Percentiles rank a stretch among this genome's conserved stretches.
phyloP scores from a whole-genome alignment of 164 flowering plant species.

The Houttuynia cordata region DNA sequence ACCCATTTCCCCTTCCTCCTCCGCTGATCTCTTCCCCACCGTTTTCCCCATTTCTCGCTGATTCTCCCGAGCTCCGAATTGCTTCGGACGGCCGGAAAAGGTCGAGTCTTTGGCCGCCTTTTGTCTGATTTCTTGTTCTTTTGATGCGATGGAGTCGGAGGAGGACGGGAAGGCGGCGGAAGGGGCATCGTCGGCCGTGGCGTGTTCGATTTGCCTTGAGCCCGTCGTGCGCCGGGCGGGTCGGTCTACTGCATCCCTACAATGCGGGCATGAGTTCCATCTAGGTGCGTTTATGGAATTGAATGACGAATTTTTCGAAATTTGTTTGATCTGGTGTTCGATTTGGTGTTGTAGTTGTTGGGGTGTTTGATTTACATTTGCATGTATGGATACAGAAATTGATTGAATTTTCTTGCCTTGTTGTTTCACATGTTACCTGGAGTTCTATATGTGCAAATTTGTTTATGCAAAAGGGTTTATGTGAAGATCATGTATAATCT shows the following conservation, averaged over 20 bases:
- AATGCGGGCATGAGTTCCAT: conserved; percentile 11
- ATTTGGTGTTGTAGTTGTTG: background rate
- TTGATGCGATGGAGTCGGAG: conserved; percentile 4
- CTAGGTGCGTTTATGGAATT: conserved; percentile 1
- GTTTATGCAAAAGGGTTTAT: too few species aligned
- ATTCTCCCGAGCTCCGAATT: background rate
- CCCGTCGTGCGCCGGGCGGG: background rate
- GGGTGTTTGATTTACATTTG: background rate
- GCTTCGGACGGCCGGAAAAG: background rate
- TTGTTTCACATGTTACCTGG: background rate
- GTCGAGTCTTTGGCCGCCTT: background rate
- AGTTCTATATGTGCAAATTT: too few species aligned
- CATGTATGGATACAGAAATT: too few species aligned
- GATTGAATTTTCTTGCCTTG: background rate
- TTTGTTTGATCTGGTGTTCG: background rate
- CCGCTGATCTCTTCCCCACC: background rate
- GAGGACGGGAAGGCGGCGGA: conserved; percentile 3
- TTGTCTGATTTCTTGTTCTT: background rate
- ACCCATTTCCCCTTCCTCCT: too few species aligned
- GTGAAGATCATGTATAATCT: too few species aligned
- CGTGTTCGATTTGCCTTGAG: conserved; percentile 10
- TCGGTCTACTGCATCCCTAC: conserved; percentile 5
- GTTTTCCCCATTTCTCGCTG: background rate
- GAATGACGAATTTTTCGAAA: too few species aligned
- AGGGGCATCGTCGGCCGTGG: conserved; percentile 2